Evolutionary conservation across 306 rosid species (phyloP), one percentile per base, ranked within the genome.

Genomic region (Hippophae rhamnoides): DNA sequence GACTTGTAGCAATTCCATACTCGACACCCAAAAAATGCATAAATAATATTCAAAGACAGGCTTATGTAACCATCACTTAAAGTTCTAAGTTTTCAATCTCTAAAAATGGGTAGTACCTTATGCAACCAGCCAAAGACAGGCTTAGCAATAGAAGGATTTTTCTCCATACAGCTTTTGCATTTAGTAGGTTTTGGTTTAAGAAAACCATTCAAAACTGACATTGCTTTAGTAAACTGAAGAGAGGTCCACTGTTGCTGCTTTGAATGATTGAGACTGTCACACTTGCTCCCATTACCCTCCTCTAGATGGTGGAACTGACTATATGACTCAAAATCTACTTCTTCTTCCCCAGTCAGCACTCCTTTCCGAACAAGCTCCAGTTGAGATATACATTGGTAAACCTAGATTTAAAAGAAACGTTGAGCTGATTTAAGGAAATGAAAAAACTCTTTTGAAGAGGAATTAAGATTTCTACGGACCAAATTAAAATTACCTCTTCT

Each of bases 51-150:
- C 38, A 31, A 2, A 31, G 4, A 31, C 3, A 31, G 23, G 23
- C 23, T 18, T 18, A 18, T 18, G 23, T 18, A 18, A 18, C 23
- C 23, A 18, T 18, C 38, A 31, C 3, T 31, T 31, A 31, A 31
- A 31, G 5, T 18, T 18, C 23, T 18, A 31, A 31, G 38, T 2
- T 31, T 31, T 31, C 38, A 31, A 31, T 31, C 38, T 2, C 38
- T 31, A 31, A 31, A 31, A 31, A 31, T 31, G 0, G 38, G 38
- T 31, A 31, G 47, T 78, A 92, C 98, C 96, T 55, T 41, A 61
- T 78, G 64, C 59, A 87, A 74, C 95, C 96, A 85, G 58, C 96
- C 98, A 75, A 81, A 87, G 57, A 78, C 76, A 63, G 96, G 98
- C 80, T 63, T 80, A 50, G 12, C 82, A 60, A 92, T 76, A 63